Base-by-base conservation (phyloP, 768 basidiomycete species). In the Suillus brevipes region DNA sequence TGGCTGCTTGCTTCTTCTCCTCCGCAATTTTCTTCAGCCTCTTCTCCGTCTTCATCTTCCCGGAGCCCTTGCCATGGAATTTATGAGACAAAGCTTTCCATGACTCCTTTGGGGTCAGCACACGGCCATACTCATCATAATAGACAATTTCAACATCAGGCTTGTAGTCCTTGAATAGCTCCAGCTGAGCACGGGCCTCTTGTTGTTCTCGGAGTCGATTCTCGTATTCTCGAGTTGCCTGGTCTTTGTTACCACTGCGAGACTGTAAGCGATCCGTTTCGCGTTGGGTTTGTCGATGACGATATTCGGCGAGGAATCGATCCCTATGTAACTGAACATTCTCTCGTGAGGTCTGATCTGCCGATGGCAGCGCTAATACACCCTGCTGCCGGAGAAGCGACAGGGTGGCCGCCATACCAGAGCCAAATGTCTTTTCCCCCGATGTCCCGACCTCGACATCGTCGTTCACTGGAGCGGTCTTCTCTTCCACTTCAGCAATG, bases 81-180 rank as follows among this genome's bases (percentile, higher is more conserved):
- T 94, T 92, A 76, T 99, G 97, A 52, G 93, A 95, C 50, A 99
- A 81, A 20, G 95, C 94, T 80, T 98, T 98, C 96, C 97, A 99
- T 6, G 97, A 96, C 80, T 99, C 97, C 82, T 98, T 98, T 23
- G 89, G 89, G 28, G 92, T 93, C 75, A 95, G 79, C 64, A 84
- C 74, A 45, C 97, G 85, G 56, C 97, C 97, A 74, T 94, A 94
- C 77, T 99, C 97, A 73, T 99, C 97, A 68, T 96, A 90, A 75
- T 99, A 99, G 58, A 92, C 91, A 72, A 99, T 93, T 68, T 97
- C 94, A 71, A 99, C 84, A 78, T 97, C 96, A 6, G 97, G 97
- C 78, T 97, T 98, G 82, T 99, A 99, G 74, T 89, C 85, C 79
- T 90, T 94, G 85, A 91, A 99, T 59, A 87, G 75, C 40, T 97